Percentiles rank a stretch among this genome's conserved stretches.
Evolutionary conservation across 2,329 filamentous ascomycete species (phyloP).

Genomic region (Leptoxyphium fumago): DNA sequence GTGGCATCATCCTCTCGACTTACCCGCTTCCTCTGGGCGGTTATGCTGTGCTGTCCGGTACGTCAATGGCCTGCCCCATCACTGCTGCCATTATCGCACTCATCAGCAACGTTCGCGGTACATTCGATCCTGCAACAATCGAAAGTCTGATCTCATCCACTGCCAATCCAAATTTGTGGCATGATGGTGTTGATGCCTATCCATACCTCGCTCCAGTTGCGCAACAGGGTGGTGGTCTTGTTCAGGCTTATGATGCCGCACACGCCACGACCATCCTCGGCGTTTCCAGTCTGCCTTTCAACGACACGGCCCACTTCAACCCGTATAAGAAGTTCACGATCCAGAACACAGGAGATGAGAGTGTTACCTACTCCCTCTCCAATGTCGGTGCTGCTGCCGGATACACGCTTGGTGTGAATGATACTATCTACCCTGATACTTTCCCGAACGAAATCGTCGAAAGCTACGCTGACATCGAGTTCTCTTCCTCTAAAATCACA

Average conservation of each 20-base stretch:
- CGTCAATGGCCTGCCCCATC: conserved; percentile 46
- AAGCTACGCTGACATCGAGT: conserved; percentile 8
- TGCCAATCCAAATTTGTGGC: conserved; percentile 15
- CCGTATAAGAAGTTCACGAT: conserved; percentile 39
- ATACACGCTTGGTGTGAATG: conserved; percentile 30
- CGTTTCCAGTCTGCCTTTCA: conserved; percentile 46
- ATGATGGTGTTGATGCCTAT: conserved; percentile 14
- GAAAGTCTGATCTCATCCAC: conserved; percentile 13
- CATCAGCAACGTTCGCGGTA: conserved; percentile 16
- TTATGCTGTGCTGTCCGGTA: conserved; percentile 41
- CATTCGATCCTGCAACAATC: conserved; percentile 12
- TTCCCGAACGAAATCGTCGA: conserved; percentile 11
- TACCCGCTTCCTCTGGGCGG: conserved; percentile 29
- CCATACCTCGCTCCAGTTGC: conserved; percentile 32
- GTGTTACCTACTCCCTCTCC: conserved; percentile 38
- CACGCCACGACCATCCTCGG: conserved; percentile 39
- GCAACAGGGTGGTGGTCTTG: conserved; percentile 46
- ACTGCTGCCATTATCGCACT: conserved; percentile 33
- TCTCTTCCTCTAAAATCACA: conserved; percentile 6
- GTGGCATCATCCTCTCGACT: conserved; percentile 44
- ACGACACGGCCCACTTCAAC: conserved; percentile 45
- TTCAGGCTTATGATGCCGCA: conserved; percentile 46
- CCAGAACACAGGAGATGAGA: conserved; percentile 36
- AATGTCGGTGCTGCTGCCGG: conserved; percentile 37
- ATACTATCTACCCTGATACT: conserved; percentile 5